Conservation (phyloP, 257 asterid genomes). For the Catharanthus roseus region DNA sequence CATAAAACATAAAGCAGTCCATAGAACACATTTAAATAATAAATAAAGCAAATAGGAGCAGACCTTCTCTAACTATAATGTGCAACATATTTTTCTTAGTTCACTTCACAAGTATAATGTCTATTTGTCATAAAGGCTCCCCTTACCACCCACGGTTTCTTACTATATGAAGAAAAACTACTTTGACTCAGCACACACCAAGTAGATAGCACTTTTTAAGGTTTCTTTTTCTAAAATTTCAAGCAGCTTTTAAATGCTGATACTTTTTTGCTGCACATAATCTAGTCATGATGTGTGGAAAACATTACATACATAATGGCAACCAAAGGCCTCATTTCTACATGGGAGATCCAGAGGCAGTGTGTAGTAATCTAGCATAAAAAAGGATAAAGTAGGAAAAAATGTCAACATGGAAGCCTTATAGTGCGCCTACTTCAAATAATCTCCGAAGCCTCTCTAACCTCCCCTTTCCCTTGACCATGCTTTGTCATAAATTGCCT, state of each 20-base stretch:
- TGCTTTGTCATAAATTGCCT: neutral
- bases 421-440: neutral
- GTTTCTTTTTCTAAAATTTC: neutral
- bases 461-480: neutral
- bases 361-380: neutral
- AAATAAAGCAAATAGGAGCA: neutral
- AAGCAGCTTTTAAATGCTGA: neutral
- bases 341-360: neutral
- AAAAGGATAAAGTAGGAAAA: neutral
- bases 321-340: neutral
- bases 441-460: neutral
- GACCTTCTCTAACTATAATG: neutral
- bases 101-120: neutral
- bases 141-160: neutral
- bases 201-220: neutral
- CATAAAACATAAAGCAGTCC: neutral
- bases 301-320: neutral
- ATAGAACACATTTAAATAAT: too few relatives aligned
- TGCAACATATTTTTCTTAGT: neutral
- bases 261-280: neutral
- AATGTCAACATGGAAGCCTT: neutral
- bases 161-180: neutral
- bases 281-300: neutral
- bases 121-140: neutral
- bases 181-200: too few relatives aligned